Percentiles rank a stretch among this genome's conserved stretches.
These are phyloP conservation scores for Colletotrichum abscissum DNA, from an alignment of 2,329 filamentous ascomycete species.

Conservation along the genomic window DNA sequence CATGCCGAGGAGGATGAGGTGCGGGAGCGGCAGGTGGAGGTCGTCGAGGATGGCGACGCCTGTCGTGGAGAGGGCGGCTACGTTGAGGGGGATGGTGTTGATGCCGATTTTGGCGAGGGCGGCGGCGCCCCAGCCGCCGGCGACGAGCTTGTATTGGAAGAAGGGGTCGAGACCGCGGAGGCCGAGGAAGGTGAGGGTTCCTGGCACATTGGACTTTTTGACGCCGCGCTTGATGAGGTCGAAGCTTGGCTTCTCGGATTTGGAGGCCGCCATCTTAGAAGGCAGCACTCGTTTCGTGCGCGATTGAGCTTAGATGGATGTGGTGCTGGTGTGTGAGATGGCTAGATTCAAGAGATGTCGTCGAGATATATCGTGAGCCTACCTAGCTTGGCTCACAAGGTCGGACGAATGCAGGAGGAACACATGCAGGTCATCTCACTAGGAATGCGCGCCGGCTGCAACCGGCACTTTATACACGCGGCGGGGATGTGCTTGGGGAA, in stretches of 20 bases:
- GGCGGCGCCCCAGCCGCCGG: conserved; percentile 52
- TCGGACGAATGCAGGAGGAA: not conserved
- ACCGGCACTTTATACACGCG: not conserved
- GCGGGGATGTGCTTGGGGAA: conserved; percentile 2
- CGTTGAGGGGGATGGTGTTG: conserved; percentile 51
- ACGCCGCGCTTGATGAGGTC: conserved; percentile 52
- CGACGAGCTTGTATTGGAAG: conserved; percentile 47
- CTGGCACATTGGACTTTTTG: conserved; percentile 46
- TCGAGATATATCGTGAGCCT: not conserved
- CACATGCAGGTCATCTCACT: not conserved
- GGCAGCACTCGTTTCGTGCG: not conserved
- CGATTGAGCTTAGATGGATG: not conserved
- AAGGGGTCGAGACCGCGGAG: conserved; percentile 49
- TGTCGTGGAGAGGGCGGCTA: conserved; percentile 48
- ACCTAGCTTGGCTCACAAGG: not conserved
- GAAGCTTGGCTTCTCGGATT: conserved; percentile 10
- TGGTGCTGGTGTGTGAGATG: not conserved
- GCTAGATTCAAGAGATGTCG: not conserved
- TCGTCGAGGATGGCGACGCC: conserved; percentile 47
- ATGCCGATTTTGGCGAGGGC: conserved; percentile 60
- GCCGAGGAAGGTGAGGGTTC: conserved; percentile 51
- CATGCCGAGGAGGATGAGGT: conserved; percentile 64
- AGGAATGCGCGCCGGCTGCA: not conserved
- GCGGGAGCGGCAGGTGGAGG: conserved; percentile 60
- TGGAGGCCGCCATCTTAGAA: conserved; percentile 19